Conservation (phyloP, 345 rosid species). For the Iberis pinnata region DNA sequence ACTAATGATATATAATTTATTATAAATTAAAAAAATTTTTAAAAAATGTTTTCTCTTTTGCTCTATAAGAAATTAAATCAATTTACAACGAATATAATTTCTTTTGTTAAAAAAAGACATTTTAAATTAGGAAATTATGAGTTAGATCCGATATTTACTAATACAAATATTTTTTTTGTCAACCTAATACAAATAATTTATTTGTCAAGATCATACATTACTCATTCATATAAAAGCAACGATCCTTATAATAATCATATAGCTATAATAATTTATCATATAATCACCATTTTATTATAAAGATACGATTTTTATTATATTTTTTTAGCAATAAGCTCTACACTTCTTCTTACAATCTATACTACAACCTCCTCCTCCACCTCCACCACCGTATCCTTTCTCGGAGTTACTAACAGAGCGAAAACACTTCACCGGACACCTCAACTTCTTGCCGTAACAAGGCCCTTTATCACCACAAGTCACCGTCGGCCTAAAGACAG, state of each 20-base stretch:
- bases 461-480: slow-evolving; percentile 76
- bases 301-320: neutral
- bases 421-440: slow-evolving; percentile 94
- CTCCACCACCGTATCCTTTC: slow-evolving; percentile 83
- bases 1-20: too few species aligned
- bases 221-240: too few species aligned
- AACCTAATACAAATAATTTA: too few species aligned
- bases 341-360: slow-evolving; percentile 96
- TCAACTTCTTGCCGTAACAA: slow-evolving; percentile 73
- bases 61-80: too few species aligned
- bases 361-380: slow-evolving; percentile 96
- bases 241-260: too few species aligned
- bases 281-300: slow-evolving; percentile 22
- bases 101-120: too few species aligned
- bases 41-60: too few species aligned
- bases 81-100: too few species aligned
- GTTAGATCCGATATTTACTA: too few species aligned
- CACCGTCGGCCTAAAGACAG: slow-evolving; percentile 49
- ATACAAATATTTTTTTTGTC: too few species aligned
- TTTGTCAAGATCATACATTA: slow-evolving; percentile 12
- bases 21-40: too few species aligned
- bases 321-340: slow-evolving; percentile 70
- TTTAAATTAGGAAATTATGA: too few species aligned
- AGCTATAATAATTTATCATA: slow-evolving; percentile 6
- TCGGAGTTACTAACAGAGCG: slow-evolving; percentile 77